Evolutionary conservation across 768 basidiomycete genomes (phyloP).

Genomic region (Coprinopsis sp.): DNA sequence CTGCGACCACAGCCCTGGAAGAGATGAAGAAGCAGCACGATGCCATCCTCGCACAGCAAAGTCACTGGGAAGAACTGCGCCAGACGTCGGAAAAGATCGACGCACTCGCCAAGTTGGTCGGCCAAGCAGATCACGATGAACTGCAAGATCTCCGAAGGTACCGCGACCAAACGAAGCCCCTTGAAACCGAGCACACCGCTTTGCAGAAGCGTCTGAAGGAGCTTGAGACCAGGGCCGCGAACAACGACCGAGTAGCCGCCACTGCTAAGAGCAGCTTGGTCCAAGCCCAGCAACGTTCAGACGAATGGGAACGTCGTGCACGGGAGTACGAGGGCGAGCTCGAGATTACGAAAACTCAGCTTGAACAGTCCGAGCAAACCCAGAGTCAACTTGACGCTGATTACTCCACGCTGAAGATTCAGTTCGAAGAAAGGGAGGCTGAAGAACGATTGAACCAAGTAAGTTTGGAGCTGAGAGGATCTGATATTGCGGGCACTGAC

Average conservation of each 20-base stretch:
- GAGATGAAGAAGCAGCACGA: constrained; percentile 59
- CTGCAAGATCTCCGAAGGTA: constrained; percentile 61
- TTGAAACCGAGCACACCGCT: constrained; percentile 63
- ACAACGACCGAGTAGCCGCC: constrained; percentile 55
- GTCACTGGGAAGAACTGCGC: constrained; percentile 75
- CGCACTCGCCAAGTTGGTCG: constrained; percentile 53
- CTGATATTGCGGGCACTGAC: neutral
- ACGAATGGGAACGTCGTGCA: constrained; percentile 78
- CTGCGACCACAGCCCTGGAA: constrained; percentile 44
- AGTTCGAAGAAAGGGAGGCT: constrained; percentile 73
- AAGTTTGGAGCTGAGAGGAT: constrained; percentile 7
- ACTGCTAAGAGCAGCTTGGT: constrained; percentile 59
- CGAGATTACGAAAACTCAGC: constrained; percentile 51
- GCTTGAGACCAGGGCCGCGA: constrained; percentile 55
- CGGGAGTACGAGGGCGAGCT: constrained; percentile 65
- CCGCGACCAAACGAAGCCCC: constrained; percentile 56
- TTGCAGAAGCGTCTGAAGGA: constrained; percentile 74
- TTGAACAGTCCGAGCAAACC: constrained; percentile 65
- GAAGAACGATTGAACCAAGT: constrained; percentile 68
- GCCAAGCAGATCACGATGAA: constrained; percentile 66
- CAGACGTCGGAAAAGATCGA: constrained; percentile 72
- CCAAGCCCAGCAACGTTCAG: constrained; percentile 71
- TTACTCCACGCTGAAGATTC: constrained; percentile 58
- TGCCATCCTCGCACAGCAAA: constrained; percentile 54
- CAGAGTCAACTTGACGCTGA: constrained; percentile 68